Conservation (phyloP, 2,329 filamentous ascomycete genomes). For the Clonostachys sp. region DNA sequence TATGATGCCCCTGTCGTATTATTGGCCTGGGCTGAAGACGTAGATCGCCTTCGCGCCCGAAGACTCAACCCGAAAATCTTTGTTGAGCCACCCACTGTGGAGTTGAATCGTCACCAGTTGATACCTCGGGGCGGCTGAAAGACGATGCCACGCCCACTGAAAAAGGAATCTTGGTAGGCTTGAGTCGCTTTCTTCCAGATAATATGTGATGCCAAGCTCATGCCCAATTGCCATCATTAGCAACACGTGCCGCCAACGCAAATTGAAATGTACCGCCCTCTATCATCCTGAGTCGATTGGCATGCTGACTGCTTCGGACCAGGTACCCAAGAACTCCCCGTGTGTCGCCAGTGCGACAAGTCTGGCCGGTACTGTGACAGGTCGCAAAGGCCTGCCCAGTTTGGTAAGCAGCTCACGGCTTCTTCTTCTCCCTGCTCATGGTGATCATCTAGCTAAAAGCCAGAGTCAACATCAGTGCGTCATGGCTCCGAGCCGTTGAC, state of each 20-base stretch:
- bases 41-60: too few species aligned
- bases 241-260: background rate
- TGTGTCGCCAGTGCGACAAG: conserved; percentile 23
- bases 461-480: background rate
- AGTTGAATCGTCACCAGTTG: too few species aligned
- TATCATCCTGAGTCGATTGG: background rate
- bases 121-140: too few species aligned
- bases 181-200: too few species aligned
- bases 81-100: too few species aligned
- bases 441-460: background rate
- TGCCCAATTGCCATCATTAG: background rate
- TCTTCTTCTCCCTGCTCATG: background rate
- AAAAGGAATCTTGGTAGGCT: too few species aligned
- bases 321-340: conserved; percentile 23
- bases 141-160: too few species aligned
- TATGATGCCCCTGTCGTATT: too few species aligned
- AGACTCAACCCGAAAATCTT: too few species aligned
- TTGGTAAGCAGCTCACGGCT: conserved; percentile 1
- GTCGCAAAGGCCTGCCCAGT: conserved; percentile 10
- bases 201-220: too few species aligned
- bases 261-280: background rate
- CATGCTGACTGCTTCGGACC: too few species aligned
- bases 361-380: conserved; percentile 25
- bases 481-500: conserved; percentile 1
- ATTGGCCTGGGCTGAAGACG: too few species aligned